phyloP scores from a whole-genome alignment of 805 yeast genomes.

The Hemisphaericaspora nanyangensis region DNA sequence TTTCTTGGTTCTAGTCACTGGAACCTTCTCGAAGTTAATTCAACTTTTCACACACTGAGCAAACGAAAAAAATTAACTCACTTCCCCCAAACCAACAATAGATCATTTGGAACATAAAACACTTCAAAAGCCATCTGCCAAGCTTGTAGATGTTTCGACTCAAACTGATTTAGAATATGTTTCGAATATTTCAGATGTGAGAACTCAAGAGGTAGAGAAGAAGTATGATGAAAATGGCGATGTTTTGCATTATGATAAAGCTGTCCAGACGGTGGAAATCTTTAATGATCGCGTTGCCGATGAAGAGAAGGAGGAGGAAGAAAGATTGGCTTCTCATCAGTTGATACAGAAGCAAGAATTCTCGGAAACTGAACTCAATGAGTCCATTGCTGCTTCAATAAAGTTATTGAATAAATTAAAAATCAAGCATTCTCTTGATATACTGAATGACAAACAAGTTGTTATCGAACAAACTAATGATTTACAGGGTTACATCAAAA shows the following conservation, averaged over 20 bases:
- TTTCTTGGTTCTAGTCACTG: no score
- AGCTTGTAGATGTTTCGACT: constrained; percentile 7
- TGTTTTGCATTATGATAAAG: constrained; percentile 17
- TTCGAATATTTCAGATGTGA: neutral
- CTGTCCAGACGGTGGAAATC: constrained; percentile 16
- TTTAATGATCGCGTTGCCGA: neutral
- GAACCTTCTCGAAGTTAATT: no score
- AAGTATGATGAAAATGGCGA: constrained; percentile 5
- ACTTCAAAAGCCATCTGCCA: constrained; percentile 16
- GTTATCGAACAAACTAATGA: neutral
- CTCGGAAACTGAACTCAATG: constrained; percentile 16
- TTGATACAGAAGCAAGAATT: neutral
- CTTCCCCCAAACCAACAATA: constrained; percentile 38
- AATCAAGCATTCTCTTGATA: constrained; percentile 3
- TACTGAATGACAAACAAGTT: neutral
- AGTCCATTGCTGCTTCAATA: constrained; percentile 19
- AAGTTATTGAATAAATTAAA: constrained; percentile 19
- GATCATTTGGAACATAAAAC: constrained; percentile 38
- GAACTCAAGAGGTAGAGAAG: neutral
- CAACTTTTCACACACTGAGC: no score
- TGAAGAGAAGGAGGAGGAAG: neutral
- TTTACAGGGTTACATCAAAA: neutral
- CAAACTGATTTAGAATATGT: neutral
- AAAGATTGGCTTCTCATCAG: neutral
- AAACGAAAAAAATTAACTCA: no score